Evolutionary conservation across 1,139 yeast genomes (phyloP), one percentile per base, ranked within the genome.

Genomic region (Pneumocystis wakefieldiae): DNA sequence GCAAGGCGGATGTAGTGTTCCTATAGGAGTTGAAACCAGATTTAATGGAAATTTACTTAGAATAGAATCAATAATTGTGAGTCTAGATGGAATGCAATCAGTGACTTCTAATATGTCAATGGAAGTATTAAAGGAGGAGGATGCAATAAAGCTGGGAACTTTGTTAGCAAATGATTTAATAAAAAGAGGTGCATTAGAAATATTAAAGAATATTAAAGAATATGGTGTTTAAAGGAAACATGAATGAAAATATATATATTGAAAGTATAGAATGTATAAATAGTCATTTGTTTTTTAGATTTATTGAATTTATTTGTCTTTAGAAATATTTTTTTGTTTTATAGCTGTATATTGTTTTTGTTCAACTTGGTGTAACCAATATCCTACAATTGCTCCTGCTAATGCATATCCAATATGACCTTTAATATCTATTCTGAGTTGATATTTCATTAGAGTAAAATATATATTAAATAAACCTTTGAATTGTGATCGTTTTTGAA

Each of bases 1-100:
- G 66, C 97, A 92, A 76, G 98, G 98, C 66, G 98, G 98, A 17
- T 92, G 98, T 76, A 88, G 96, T 0, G 97, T 92, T 10, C 98
- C 98, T 12, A 87, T 92, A 69, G 98, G 98, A 61, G 96, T 89
- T 61, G 81, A 85, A 65, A 78, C 89, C 5, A 86, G 79, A 69
- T 76, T 84, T 69, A 76, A 74, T 57, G 71, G 69, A 1, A 73
- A 77, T 42, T 68, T 73, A 14, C 77, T 92, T 68, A 81, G 81
- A 66, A 68, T 77, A 53, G 70, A 72, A 19, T 95, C 90, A 5
- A 80, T 87, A 59, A 94, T 92, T 37, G 88, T 91, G 29, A 82
- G 87, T 66, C 92, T 92, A 7, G 96, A 91, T 72, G 98, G 98
- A 24, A 74, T 75, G 2, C 77, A 81, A 67, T 78, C 77, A 60